phyloP scores from a whole-genome alignment of 768 basidiomycete genomes.

The Amanita phalloides region DNA sequence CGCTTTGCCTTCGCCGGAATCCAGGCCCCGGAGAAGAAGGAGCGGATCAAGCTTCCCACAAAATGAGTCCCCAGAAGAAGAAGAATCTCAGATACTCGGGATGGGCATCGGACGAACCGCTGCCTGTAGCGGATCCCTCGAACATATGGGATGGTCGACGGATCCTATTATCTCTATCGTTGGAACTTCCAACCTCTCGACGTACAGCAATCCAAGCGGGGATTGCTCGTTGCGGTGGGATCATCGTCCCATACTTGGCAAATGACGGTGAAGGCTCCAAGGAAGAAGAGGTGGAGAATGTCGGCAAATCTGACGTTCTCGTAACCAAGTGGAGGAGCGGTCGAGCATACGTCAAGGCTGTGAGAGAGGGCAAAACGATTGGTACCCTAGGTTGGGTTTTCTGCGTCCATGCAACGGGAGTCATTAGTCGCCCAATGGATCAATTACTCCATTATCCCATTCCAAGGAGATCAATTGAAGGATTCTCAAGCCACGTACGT shows the following conservation, averaged over 20 bases:
- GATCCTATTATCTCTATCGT: slow-evolving; percentile 49
- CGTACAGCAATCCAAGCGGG: slow-evolving; percentile 46
- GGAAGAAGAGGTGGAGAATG: slow-evolving; percentile 26
- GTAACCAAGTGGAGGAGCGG: slow-evolving; percentile 64
- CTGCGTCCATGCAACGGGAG: slow-evolving; percentile 56
- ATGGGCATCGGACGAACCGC: neutral
- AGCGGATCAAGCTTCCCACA: neutral
- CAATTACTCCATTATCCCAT: slow-evolving; percentile 82
- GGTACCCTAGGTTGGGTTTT: slow-evolving; percentile 82
- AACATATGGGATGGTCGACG: slow-evolving; percentile 50
- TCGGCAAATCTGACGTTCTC: slow-evolving; percentile 58
- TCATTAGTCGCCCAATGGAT: slow-evolving; percentile 52
- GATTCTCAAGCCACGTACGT: slow-evolving; percentile 52
- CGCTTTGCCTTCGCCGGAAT: slow-evolving; percentile 28
- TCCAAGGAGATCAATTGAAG: slow-evolving; percentile 48
- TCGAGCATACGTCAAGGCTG: slow-evolving; percentile 61
- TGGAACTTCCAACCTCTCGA: slow-evolving; percentile 35
- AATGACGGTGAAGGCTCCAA: slow-evolving; percentile 5
- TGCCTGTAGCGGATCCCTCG: slow-evolving; percentile 3
- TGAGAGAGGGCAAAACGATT: slow-evolving; percentile 44
- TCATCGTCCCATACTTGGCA: slow-evolving; percentile 1
- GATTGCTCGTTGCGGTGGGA: slow-evolving; percentile 46
- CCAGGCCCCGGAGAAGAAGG: slow-evolving; percentile 11
- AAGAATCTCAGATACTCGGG: neutral
- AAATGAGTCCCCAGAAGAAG: too few relatives aligned